Base-by-base conservation (phyloP, 1,284 basidiomycete species). In the Apiotrichum mycotoxinovorans region DNA sequence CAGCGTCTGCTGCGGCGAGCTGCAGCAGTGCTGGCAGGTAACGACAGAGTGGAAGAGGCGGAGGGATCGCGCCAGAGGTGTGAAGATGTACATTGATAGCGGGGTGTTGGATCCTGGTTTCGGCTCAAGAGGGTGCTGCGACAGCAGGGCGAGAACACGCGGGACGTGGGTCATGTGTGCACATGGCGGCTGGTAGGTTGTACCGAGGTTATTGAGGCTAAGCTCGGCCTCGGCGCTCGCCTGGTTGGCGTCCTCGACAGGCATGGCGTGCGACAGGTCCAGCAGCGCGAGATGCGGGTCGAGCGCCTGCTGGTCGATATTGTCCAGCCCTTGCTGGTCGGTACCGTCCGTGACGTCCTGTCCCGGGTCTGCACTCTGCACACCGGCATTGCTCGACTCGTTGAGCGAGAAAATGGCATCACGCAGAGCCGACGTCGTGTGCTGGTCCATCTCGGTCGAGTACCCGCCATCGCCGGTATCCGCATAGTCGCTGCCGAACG, bases 371-470 rank as follows among this genome's bases (percentile, higher is more conserved):
- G 66, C 64, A 22, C 54, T 58, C 38, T 60, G 60, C 11, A 27
- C 52, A 4, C 55, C 68, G 33, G 60, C 60, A 18, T 61, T 57
- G 56, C 15, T 57, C 27, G 69, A 71, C 55, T 74, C 72, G 63
- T 74, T 72, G 22, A 76, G 64, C n/a, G 70, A 72, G 65, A 76
- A 76, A 51, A 76, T 76, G 55, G 74, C 74, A 48, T 76, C 74
- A 30, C 74, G 69, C 4, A 76, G 64, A 3, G 74, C 74, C 7
- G 74, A 76, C 1, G 73, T 75, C 26, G 74, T 73, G 60, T 76
- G 74, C 57, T 72, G 72, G 52, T 76, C 74, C 68, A 74, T 76
- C 52, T 74, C 74, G 23, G 65, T 58, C 4, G 67, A 64, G 65
- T 71, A 72, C 18, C 61, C 51, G 47, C 63, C 62, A 38, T 68